Conservation (phyloP, 208 protist species). For the Trypanosoma platydactyli region DNA sequence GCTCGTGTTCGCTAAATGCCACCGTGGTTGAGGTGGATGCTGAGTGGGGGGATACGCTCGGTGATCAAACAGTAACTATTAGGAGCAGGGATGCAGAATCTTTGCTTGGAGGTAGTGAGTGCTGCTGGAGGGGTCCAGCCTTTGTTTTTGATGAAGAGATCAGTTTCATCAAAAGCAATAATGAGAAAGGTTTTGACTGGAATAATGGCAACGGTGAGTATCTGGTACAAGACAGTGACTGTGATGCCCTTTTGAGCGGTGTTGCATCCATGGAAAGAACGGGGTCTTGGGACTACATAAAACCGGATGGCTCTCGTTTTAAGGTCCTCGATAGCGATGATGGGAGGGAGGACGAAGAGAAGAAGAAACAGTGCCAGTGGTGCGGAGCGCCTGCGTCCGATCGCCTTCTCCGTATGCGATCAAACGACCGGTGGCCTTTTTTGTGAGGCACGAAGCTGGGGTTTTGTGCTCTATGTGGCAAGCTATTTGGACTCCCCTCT, state of each 20-base stretch:
- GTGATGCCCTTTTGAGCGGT: no score
- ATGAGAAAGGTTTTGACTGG: not conserved
- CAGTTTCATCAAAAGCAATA: not conserved
- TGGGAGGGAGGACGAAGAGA: not conserved
- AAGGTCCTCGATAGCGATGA: conserved; percentile 5
- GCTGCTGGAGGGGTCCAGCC: no score
- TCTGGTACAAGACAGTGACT: no score
- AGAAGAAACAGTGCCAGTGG: not conserved
- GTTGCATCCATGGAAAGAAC: not conserved
- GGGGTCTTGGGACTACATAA: not conserved
- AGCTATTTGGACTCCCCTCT: no score
- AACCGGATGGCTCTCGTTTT: not conserved
- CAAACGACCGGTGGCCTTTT: conserved; percentile 25
- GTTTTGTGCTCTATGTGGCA: no score
- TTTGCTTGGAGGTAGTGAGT: no score
- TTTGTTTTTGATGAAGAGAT: not conserved
- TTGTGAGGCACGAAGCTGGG: not conserved
- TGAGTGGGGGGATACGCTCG: no score
- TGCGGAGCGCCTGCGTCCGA: not conserved
- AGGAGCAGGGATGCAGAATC: no score
- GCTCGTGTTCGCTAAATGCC: no score
- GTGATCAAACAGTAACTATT: no score
- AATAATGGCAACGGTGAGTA: no score
- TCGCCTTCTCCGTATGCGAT: conserved; percentile 1
- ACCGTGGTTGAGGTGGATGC: no score